phyloP scores from a whole-genome alignment of 2,329 filamentous ascomycete genomes.

The Pseudogymnoascus sp. region DNA sequence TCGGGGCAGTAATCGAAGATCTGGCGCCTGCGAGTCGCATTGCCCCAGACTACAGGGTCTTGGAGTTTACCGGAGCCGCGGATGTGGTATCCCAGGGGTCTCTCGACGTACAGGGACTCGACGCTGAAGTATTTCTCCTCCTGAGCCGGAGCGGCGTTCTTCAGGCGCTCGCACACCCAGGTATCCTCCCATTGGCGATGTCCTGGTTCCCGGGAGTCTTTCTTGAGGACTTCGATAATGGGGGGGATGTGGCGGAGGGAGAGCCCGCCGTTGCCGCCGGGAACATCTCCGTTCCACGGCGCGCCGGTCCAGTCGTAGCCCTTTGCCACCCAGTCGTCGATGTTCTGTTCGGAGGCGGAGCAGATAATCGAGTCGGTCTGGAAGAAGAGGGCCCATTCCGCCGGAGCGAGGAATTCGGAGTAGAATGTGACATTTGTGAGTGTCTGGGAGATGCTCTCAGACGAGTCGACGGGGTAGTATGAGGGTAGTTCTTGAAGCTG shows the following conservation, averaged over 20 bases:
- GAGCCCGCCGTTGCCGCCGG: constrained; percentile 45
- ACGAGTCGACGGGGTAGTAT: constrained; percentile 12
- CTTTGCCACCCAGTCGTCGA: constrained; percentile 22
- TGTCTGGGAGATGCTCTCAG: constrained; percentile 20
- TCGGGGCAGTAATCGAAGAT: constrained; percentile 53
- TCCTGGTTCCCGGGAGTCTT: constrained; percentile 40
- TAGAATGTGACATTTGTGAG: constrained; percentile 24
- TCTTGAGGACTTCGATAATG: constrained; percentile 45
- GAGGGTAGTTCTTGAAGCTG: constrained; percentile 4
- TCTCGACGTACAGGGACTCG: constrained; percentile 40
- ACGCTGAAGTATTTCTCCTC: constrained; percentile 6
- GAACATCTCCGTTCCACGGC: constrained; percentile 35
- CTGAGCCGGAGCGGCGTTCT: constrained; percentile 6
- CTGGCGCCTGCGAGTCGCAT: constrained; percentile 39
- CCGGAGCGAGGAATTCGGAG: constrained; percentile 13
- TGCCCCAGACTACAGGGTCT: constrained; percentile 43
- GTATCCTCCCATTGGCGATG: constrained; percentile 41
- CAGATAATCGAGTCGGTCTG: constrained; percentile 26
- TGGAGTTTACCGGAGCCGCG: constrained; percentile 42
- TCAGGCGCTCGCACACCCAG: constrained; percentile 14
- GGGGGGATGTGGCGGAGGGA: constrained; percentile 45
- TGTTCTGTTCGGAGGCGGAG: constrained; percentile 17
- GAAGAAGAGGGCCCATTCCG: constrained; percentile 23
- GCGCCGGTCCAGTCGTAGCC: constrained; percentile 40
- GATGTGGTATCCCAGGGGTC: constrained; percentile 54